Conservation (phyloP, 345 rosid genomes). For the Dimocarpus longan region DNA sequence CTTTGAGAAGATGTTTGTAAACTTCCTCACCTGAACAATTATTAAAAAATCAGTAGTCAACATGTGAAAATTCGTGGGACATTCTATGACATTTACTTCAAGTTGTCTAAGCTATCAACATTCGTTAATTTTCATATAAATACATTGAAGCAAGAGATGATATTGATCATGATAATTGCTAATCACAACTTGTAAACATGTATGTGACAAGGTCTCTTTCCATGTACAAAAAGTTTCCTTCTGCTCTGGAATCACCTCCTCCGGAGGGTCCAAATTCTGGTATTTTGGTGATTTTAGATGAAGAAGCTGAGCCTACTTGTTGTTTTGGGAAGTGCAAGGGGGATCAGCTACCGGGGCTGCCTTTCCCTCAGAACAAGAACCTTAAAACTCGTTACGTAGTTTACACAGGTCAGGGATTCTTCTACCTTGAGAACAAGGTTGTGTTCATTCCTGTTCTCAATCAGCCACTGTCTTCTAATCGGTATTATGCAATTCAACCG, state of each 20-base stretch:
- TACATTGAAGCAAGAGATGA: too few species aligned
- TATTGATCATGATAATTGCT: too few species aligned
- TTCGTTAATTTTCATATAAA: too few species aligned
- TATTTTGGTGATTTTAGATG: constrained; percentile 56
- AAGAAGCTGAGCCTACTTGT: constrained; percentile 49
- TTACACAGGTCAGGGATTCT: too few species aligned
- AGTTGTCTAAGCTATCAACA: too few species aligned
- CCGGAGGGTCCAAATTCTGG: constrained; percentile 66
- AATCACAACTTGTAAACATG: too few species aligned
- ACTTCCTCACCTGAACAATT: too few species aligned
- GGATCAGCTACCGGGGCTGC: constrained; percentile 32
- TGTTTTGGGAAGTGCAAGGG: constrained; percentile 46
- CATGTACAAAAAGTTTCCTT: constrained; percentile 32
- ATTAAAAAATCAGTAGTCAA: too few species aligned
- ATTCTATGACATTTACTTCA: too few species aligned
- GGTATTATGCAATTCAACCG: constrained; percentile 21
- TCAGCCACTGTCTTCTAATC: constrained; percentile 15
- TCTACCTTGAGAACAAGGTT: neutral
- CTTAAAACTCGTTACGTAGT: constrained; percentile 12
- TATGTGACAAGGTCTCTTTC: too few species aligned
- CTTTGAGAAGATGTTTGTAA: too few species aligned
- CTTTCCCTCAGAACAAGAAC: constrained; percentile 61
- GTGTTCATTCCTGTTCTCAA: constrained; percentile 43
- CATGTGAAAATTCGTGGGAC: too few species aligned
- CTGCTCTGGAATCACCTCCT: constrained; percentile 39